Evolutionary conservation across 2,329 filamentous ascomycete species (phyloP).

Genomic region (Verruconis gallopava): DNA sequence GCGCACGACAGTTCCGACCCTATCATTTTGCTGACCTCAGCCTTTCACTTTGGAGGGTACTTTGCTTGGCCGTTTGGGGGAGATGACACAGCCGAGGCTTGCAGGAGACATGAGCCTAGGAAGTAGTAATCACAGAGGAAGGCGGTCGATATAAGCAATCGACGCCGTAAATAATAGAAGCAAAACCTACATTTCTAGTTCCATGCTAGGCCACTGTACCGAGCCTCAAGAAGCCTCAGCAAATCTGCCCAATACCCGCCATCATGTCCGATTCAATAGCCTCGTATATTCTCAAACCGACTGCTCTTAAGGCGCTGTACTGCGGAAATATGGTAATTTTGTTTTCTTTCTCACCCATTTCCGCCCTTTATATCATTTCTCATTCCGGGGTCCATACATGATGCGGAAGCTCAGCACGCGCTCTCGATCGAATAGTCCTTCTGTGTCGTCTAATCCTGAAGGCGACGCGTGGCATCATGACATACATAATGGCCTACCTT

Average conservation of each 20-base stretch:
- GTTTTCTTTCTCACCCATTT: not conserved
- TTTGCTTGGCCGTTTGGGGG: too few relatives aligned
- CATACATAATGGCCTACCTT: slow-evolving; percentile 4
- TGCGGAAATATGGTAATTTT: slow-evolving; percentile 1
- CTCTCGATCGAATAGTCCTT: not conserved
- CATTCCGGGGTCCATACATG: not conserved
- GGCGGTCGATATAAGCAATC: not conserved
- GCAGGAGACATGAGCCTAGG: not conserved
- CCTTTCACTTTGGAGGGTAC: too few relatives aligned
- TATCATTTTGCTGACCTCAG: too few relatives aligned
- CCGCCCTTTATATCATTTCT: slow-evolving; percentile 2
- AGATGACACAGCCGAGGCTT: too few relatives aligned
- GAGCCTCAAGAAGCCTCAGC: too few relatives aligned
- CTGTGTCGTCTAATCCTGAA: not conserved
- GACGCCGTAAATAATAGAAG: not conserved
- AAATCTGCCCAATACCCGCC: not conserved
- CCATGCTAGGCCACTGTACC: not conserved
- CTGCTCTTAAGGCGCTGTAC: not conserved
- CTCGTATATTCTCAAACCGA: not conserved
- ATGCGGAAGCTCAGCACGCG: not conserved
- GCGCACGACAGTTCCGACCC: too few relatives aligned
- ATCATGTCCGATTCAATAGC: not conserved
- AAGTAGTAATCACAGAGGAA: not conserved
- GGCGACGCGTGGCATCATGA: slow-evolving; percentile 4
- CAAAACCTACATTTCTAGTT: not conserved